A percentile compares a stretch with the other conserved stretches of the same genome.
Evolutionary conservation across 1,284 basidiomycete genomes (phyloP).

Genomic region (Leccinum insolens): DNA sequence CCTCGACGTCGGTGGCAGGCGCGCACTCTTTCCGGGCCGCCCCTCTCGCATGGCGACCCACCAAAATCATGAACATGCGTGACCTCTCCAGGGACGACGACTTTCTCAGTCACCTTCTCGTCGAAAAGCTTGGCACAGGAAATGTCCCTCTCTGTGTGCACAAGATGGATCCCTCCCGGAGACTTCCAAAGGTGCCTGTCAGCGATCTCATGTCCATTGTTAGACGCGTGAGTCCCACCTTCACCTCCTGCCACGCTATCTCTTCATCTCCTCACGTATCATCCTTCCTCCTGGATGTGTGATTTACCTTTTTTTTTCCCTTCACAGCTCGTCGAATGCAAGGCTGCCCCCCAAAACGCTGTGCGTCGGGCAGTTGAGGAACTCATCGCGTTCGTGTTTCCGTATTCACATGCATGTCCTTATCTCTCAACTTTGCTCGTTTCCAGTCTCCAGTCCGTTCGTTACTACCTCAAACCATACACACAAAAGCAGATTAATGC

Average conservation of each 20-base stretch:
- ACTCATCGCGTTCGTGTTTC: conserved; percentile 63
- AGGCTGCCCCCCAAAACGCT: conserved; percentile 50
- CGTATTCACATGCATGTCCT: conserved; percentile 6
- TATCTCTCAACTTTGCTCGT: conserved; percentile 23
- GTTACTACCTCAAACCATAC: conserved; percentile 72
- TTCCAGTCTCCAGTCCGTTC: conserved; percentile 66
- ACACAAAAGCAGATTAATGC: conserved; percentile 83
- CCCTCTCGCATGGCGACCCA: conserved; percentile 65
- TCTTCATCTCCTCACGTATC: conserved; percentile 30
- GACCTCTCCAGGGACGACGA: conserved; percentile 86
- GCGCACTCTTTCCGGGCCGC: conserved; percentile 32
- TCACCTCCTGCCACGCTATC: conserved; percentile 29
- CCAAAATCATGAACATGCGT: conserved; percentile 84
- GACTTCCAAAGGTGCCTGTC: conserved; percentile 71
- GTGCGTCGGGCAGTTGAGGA: conserved; percentile 73
- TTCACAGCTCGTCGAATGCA: conserved; percentile 60
- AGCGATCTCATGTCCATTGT: conserved; percentile 68
- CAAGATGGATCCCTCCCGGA: conserved; percentile 79
- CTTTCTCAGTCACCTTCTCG: conserved; percentile 81
- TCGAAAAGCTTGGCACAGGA: conserved; percentile 82
- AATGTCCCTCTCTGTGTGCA: conserved; percentile 76
- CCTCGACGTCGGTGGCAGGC: conserved; percentile 39
- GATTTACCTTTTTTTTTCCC: conserved; percentile 5
- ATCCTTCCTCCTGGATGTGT: conserved; percentile 14
- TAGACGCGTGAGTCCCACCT: conserved; percentile 64